These are phyloP conservation scores for Massarina eburnea DNA, from an alignment of 2,329 filamentous ascomycete genomes.

Conservation along the genomic window DNA sequence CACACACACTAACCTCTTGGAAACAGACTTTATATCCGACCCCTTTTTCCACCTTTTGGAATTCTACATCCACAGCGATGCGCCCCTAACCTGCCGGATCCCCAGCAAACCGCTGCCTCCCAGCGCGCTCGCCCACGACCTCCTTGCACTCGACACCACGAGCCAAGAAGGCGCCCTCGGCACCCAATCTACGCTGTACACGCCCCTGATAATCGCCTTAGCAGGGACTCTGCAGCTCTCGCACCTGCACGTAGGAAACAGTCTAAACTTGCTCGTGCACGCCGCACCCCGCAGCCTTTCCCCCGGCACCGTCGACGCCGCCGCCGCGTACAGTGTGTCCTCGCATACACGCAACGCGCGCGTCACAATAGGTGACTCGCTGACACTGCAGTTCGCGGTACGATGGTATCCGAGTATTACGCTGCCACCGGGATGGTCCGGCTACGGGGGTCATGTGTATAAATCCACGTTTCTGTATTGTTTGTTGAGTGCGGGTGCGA, in stretches of 20 bases:
- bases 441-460: constrained; percentile 55
- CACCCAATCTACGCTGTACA: constrained; percentile 54
- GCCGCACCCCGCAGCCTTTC: constrained; percentile 55
- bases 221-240: constrained; percentile 85
- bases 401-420: constrained; percentile 81
- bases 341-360: constrained; percentile 59
- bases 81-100: constrained; percentile 86
- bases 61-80: constrained; percentile 98
- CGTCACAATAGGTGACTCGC: constrained; percentile 82
- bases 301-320: constrained; percentile 82
- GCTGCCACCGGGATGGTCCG: constrained; percentile 61
- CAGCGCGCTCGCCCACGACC: constrained; percentile 34
- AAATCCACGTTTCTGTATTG: constrained; percentile 54
- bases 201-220: constrained; percentile 84
- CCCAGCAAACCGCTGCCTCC: constrained; percentile 69
- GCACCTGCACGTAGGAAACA: constrained; percentile 83
- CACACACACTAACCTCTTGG: too few relatives aligned
- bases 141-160: constrained; percentile 42
- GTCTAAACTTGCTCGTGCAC: constrained; percentile 85
- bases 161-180: constrained; percentile 41
- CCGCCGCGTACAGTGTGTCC: constrained; percentile 81
- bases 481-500: constrained; percentile 49
- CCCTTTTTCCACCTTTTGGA: constrained; percentile 85
- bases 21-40: constrained; percentile 73
- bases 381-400: constrained; percentile 78